Evolutionary conservation across 1,284 basidiomycete genomes (phyloP).

Genomic region (Trichosporon ovoides): DNA sequence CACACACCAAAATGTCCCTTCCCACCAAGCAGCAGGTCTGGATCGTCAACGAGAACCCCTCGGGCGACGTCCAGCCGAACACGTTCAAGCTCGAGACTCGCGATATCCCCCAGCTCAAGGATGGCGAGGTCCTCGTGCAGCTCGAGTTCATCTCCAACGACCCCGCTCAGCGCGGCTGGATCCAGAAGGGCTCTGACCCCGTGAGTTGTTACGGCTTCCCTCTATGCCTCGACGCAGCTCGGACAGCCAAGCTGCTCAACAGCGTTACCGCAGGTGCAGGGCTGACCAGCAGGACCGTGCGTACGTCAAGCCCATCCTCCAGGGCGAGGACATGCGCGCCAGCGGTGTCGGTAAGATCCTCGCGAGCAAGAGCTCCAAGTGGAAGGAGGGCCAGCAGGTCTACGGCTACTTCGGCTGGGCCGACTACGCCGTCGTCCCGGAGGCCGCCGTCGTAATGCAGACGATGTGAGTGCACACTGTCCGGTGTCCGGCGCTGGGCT

Average conservation of each 20-base stretch:
- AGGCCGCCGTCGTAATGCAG: conserved; percentile 8
- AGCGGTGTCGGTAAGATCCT: conserved; percentile 27
- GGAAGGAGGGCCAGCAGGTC: conserved; percentile 32
- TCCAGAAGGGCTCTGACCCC: conserved; percentile 25
- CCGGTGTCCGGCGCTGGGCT: not conserved
- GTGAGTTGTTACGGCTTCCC: not conserved
- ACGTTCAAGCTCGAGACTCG: conserved; percentile 29
- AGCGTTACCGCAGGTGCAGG: not conserved
- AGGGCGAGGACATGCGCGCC: conserved; percentile 31
- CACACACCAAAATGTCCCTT: too few relatives aligned
- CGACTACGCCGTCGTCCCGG: conserved; percentile 33
- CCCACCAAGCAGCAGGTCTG: too few relatives aligned
- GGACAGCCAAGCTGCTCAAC: too few relatives aligned
- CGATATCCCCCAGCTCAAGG: conserved; percentile 28
- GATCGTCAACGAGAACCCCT: too few relatives aligned
- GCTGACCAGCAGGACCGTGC: conserved; percentile 20
- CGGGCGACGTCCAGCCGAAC: conserved; percentile 16
- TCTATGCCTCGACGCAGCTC: too few relatives aligned
- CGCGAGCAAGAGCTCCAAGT: conserved; percentile 24
- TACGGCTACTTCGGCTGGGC: conserved; percentile 27
- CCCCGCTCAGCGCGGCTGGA: conserved; percentile 41
- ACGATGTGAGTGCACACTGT: conserved; percentile 11
- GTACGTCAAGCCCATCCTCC: conserved; percentile 26
- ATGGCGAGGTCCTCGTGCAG: conserved; percentile 35
- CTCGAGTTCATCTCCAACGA: conserved; percentile 34